phyloP scores from a whole-genome alignment of 176 grass and related monocot species.

The Thalia dealbata region DNA sequence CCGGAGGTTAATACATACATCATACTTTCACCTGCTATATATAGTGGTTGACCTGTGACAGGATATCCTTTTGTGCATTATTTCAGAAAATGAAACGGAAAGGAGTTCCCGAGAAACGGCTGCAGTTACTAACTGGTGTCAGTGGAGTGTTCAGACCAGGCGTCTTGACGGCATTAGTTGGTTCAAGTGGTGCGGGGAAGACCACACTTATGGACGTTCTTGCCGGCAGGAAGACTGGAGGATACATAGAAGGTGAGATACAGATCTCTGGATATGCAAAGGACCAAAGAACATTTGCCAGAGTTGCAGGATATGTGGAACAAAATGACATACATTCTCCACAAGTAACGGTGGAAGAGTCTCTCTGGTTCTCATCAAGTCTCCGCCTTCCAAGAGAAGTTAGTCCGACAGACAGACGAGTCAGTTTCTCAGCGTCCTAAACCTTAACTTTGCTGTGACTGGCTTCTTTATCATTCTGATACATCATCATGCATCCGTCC shows the following conservation, averaged over 20 bases:
- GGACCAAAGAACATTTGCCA: constrained; percentile 59
- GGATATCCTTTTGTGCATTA: not conserved
- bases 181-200: constrained; percentile 71
- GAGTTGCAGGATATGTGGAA: constrained; percentile 79
- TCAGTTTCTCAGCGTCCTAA: constrained; percentile 4
- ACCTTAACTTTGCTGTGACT: not conserved
- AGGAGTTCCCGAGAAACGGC: constrained; percentile 37
- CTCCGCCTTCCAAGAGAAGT: constrained; percentile 50
- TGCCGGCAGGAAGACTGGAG: constrained; percentile 63
- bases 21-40: not conserved
- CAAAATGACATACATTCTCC: constrained; percentile 79
- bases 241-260: constrained; percentile 65
- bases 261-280: constrained; percentile 54
- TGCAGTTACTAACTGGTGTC: constrained; percentile 54
- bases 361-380: constrained; percentile 59
- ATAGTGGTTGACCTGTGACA: not conserved
- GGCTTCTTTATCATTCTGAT: constrained; percentile 1
- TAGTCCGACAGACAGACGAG: constrained; percentile 37
- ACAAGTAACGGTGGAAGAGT: constrained; percentile 76
- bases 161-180: constrained; percentile 66
- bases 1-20: constrained; percentile 49
- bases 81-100: constrained; percentile 39
- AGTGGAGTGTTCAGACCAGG: constrained; percentile 58
- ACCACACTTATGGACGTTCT: constrained; percentile 76
- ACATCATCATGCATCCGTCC: not conserved